Evolutionary conservation across 2,329 filamentous ascomycete genomes (phyloP).

Genomic region (Sordariomycetes sp.): DNA sequence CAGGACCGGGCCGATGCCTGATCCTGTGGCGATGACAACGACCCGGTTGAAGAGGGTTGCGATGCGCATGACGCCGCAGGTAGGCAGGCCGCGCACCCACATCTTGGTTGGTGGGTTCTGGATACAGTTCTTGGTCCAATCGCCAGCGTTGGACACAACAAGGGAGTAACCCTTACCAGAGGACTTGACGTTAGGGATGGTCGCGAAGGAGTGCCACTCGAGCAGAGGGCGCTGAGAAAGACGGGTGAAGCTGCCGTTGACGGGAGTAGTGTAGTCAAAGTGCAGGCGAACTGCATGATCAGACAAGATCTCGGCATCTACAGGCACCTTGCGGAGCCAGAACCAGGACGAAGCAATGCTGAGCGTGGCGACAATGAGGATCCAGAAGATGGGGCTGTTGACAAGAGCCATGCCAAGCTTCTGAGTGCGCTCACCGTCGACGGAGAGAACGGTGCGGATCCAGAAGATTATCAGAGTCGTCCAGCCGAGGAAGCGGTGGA

Average conservation of each 20-base stretch:
- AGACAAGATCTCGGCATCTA: slow-evolving; percentile 55
- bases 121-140: slow-evolving; percentile 64
- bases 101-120: slow-evolving; percentile 45
- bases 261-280: slow-evolving; percentile 47
- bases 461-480: slow-evolving; percentile 50
- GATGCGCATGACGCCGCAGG: slow-evolving; percentile 54
- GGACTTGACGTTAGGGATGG: slow-evolving; percentile 34
- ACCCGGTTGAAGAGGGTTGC: slow-evolving; percentile 52
- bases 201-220: slow-evolving; percentile 63
- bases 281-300: slow-evolving; percentile 57
- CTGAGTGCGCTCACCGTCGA: slow-evolving; percentile 19
- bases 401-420: slow-evolving; percentile 18
- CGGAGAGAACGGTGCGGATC: slow-evolving; percentile 42
- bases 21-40: slow-evolving; percentile 58
- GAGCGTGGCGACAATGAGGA: slow-evolving; percentile 48
- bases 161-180: slow-evolving; percentile 43
- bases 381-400: slow-evolving; percentile 42
- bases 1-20: slow-evolving; percentile 57
- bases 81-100: slow-evolving; percentile 55
- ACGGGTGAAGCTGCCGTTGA: slow-evolving; percentile 21
- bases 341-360: slow-evolving; percentile 59
- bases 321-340: slow-evolving; percentile 50
- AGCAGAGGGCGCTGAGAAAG: slow-evolving; percentile 47
- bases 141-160: slow-evolving; percentile 56
- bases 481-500: slow-evolving; percentile 63